Evolutionary conservation across 2,329 filamentous ascomycete genomes (phyloP).

Genomic region (Trichoderma arundinaceum): DNA sequence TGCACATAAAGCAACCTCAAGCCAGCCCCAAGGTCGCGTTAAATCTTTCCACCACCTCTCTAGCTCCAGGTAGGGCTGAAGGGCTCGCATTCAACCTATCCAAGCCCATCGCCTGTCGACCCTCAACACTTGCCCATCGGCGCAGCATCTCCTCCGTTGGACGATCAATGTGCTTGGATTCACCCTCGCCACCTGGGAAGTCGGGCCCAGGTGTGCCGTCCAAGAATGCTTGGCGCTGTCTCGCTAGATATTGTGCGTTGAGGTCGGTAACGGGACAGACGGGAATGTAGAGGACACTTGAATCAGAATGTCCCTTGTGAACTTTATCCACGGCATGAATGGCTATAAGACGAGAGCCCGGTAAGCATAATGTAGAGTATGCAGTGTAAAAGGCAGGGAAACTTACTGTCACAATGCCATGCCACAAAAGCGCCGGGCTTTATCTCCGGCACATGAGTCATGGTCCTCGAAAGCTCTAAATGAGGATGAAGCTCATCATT

Average conservation of each 20-base stretch:
- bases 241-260: slow-evolving; percentile 73
- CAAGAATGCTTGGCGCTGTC: slow-evolving; percentile 74
- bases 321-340: slow-evolving; percentile 85
- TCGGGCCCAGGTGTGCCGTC: slow-evolving; percentile 71
- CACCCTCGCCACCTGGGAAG: slow-evolving; percentile 74
- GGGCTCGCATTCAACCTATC: slow-evolving; percentile 43
- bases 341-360: slow-evolving; percentile 38
- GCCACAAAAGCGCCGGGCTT: slow-evolving; percentile 78
- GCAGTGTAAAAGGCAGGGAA: neutral
- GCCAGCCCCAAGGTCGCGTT: slow-evolving; percentile 51
- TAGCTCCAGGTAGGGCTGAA: slow-evolving; percentile 45
- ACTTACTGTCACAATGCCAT: slow-evolving; percentile 78
- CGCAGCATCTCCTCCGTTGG: slow-evolving; percentile 50
- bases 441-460: slow-evolving; percentile 73
- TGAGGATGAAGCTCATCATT: slow-evolving; percentile 73
- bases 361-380: neutral
- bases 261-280: slow-evolving; percentile 78
- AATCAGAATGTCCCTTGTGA: slow-evolving; percentile 74
- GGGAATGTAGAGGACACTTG: slow-evolving; percentile 87
- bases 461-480: slow-evolving; percentile 67
- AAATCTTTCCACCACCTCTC: slow-evolving; percentile 46
- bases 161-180: slow-evolving; percentile 59
- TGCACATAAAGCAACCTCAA: slow-evolving; percentile 37
- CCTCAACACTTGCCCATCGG: slow-evolving; percentile 42
- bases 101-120: slow-evolving; percentile 54